Evolutionary conservation across 768 basidiomycete genomes (phyloP), one percentile per base, ranked within the genome.

Genomic region (Nidularia sp.): DNA sequence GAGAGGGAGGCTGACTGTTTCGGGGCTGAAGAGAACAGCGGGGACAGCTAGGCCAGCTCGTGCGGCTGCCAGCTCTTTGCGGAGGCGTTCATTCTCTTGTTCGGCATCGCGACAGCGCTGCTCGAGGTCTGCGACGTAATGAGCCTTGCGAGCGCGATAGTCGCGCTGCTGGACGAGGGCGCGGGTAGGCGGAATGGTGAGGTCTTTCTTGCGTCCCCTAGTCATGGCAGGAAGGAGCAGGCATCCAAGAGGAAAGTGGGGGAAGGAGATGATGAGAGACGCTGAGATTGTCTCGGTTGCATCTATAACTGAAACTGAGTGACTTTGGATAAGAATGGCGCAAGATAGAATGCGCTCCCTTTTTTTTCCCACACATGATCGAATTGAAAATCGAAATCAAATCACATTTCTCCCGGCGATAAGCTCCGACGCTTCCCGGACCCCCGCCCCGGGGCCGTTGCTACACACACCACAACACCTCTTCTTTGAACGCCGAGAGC

Each of bases 141-240:
- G 72, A 4, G 81, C 79, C 59, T 80, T 81, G 48, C 83, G 74
- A 5, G 82, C 83, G 15, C 84, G 78, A 60, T 84, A 86, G 64
- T 83, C 83, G 8, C 84, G 76, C 62, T 86, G 84, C 57, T 83
- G 81, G 45, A 78, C 71, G 31, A 86, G 74, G 41, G 80, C 76
- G 31, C 83, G 76, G 18, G 80, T 76, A 2, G 80, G 75, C 25
- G 83, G 80, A 48, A 81, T 83, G 22, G 80, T 79, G 35, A 78
- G 66, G 66, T 86, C 81, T 65, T 81, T 84, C 66, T 84, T 83
- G 58, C 84, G 80, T 42, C 84, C 84, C 65, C 84, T 73, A 48
- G 83, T 79, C 84, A 86, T 84, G 8, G 5, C n/a, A 42, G 56
- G 57, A 35, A 54, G 42, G 33, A 49, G 29, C 8, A 34, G 45